These are phyloP conservation scores for Daldinia vernicosa DNA, from an alignment of 495 filamentous ascomycete species.

Conservation along the genomic window DNA sequence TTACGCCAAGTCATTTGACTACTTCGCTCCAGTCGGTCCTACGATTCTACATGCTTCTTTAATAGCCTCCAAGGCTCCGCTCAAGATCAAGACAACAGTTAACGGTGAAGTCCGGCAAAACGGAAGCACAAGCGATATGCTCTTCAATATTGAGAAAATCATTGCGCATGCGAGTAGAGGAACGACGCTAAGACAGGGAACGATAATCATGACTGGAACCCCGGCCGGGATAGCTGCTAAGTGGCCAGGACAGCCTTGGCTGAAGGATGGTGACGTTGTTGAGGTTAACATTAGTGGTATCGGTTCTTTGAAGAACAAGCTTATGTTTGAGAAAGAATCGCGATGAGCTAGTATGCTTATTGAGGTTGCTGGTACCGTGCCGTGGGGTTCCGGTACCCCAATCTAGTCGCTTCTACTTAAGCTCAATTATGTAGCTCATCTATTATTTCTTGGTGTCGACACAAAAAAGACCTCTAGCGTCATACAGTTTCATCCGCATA, in stretches of 20 bases:
- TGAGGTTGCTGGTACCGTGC: background rate
- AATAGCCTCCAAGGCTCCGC: slow-evolving; percentile 12
- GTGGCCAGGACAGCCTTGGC: slow-evolving; percentile 63
- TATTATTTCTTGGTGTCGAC: background rate
- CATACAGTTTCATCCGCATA: background rate
- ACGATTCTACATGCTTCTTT: slow-evolving; percentile 52
- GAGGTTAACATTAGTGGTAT: slow-evolving; percentile 55
- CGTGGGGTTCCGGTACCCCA: slow-evolving; percentile 4
- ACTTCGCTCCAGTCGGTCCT: slow-evolving; percentile 56
- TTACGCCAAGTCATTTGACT: slow-evolving; percentile 52
- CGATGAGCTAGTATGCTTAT: background rate
- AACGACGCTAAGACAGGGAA: slow-evolving; percentile 49
- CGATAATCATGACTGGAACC: slow-evolving; percentile 57
- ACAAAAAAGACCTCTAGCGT: too few relatives aligned
- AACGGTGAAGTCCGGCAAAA: slow-evolving; percentile 44
- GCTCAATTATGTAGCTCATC: background rate
- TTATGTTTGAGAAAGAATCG: slow-evolving; percentile 38
- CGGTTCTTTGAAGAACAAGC: slow-evolving; percentile 56
- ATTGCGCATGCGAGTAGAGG: slow-evolving; percentile 46
- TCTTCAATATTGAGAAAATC: slow-evolving; percentile 37
- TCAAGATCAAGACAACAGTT: slow-evolving; percentile 36
- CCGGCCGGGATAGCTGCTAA: slow-evolving; percentile 55
- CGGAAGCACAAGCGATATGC: slow-evolving; percentile 34
- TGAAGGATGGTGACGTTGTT: slow-evolving; percentile 69
- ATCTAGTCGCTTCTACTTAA: background rate